Base-by-base conservation (phyloP, 2,329 filamentous ascomycete species). In the Cytospora paraplurivora region DNA sequence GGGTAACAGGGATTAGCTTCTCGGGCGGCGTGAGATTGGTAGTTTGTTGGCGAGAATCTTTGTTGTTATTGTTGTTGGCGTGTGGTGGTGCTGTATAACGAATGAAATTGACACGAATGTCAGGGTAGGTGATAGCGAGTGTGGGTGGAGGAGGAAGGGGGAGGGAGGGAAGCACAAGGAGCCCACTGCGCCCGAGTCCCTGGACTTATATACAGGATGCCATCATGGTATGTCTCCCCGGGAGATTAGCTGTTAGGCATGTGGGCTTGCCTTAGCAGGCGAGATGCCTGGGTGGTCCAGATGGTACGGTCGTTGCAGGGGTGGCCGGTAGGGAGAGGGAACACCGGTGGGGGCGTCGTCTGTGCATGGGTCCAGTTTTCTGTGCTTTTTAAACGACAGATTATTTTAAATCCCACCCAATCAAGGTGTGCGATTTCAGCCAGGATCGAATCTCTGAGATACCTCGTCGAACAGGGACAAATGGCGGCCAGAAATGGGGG, bases 101-200 rank as follows among this genome's bases (percentile, higher is more conserved):
- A 85, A 76, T 82, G 82, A 77, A 84, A 79, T 79, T 83, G 82
- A 85, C 82, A 82, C 71, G 78, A 80, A 75, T 82, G 81, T 82
- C 81, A 80, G 78, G 79, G 75, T 77, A 72, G 71, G 74, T 68
- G 70, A 33, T 63, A 79, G 75, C 71, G 78, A 78, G 70, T 71
- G 80, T 79, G 79, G 78, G 81, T 81, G 78, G 80, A 72, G 78
- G 78, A 72, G 71, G 72, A 75, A 74, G 68, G 68, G 68, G 66
- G 68, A 72, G 73, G 67, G 72, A 68, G 68, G 71, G 67, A 68
- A 69, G 69, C 69, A 68, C 67, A 69, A 74, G 47, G 72, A 73
- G 69, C 66, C 71, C 72, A 75, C 75, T 76, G 73, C 74, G 75
- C 73, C 75, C 70, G 63, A 65, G 54, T 59, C 61, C 37, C 17